These are phyloP conservation scores for Aspergillus sp. DNA, from an alignment of 2,329 filamentous ascomycete genomes.

Conservation along the genomic window DNA sequence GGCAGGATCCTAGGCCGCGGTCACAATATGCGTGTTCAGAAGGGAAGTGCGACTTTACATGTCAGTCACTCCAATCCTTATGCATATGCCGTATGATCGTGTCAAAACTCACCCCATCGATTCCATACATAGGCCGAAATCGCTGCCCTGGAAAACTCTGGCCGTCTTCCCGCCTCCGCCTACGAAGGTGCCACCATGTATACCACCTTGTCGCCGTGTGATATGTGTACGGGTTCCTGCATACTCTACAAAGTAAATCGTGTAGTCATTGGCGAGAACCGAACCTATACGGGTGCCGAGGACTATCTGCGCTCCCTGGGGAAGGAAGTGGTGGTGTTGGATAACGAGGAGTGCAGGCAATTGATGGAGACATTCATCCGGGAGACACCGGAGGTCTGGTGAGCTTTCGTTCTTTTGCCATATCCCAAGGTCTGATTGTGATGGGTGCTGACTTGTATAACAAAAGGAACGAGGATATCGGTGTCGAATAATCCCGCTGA, in stretches of 20 bases:
- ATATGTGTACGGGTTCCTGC: constrained; percentile 75
- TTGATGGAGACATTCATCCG: constrained; percentile 66
- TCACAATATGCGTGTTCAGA: constrained; percentile 69
- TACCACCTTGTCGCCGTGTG: constrained; percentile 69
- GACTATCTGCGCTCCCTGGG: constrained; percentile 59
- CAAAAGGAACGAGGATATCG: constrained; percentile 52
- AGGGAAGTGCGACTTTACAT: constrained; percentile 62
- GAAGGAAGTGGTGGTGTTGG: constrained; percentile 64
- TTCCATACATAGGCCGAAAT: constrained; percentile 56
- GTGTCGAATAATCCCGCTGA: constrained; percentile 29
- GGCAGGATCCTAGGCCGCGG: constrained; percentile 63
- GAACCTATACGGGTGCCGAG: constrained; percentile 65
- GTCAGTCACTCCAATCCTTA: constrained; percentile 36
- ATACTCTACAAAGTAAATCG: constrained; percentile 65
- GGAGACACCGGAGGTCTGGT: constrained; percentile 66
- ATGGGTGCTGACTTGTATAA: too few relatives aligned
- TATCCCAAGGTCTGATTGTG: neutral
- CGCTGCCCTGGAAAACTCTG: constrained; percentile 64
- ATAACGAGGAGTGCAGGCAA: constrained; percentile 56
- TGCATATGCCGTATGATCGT: neutral
- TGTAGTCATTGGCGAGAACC: constrained; percentile 71
- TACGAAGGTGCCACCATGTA: constrained; percentile 74
- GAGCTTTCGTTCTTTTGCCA: constrained; percentile 20
- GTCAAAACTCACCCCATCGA: too few relatives aligned
- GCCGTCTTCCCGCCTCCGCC: constrained; percentile 58